A percentile compares a stretch with the other conserved stretches of the same genome.
These are phyloP conservation scores for Ampelocalamus luodianensis DNA, from an alignment of 176 grass and related monocot genomes.

Conservation along the genomic window DNA sequence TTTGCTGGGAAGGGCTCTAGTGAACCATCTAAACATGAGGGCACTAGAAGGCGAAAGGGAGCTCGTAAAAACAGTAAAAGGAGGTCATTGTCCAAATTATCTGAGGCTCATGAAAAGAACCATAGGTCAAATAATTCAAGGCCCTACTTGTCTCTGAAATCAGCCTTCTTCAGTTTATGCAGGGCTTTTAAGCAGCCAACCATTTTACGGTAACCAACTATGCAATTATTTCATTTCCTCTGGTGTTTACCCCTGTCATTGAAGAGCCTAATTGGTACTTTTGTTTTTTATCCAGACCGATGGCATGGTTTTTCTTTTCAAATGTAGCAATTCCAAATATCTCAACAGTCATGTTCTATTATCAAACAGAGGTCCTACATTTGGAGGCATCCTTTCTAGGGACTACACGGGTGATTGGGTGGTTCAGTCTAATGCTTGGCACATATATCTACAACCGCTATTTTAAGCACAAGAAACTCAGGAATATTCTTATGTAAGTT, in stretches of 20 bases:
- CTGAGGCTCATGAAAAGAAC: constrained; percentile 44
- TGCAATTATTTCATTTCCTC: constrained; percentile 17
- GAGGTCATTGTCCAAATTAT: constrained; percentile 30
- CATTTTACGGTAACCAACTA: constrained; percentile 61
- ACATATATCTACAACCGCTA: constrained; percentile 76
- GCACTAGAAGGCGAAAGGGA: constrained; percentile 48
- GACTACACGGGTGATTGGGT: constrained; percentile 72
- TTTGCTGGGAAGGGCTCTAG: constrained; percentile 23
- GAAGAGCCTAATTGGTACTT: constrained; percentile 21
- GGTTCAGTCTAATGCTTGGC: constrained; percentile 77
- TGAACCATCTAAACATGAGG: constrained; percentile 43
- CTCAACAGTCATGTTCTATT: constrained; percentile 89
- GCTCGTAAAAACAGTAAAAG: constrained; percentile 53
- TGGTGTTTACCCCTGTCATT: constrained; percentile 22
- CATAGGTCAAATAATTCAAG: constrained; percentile 29
- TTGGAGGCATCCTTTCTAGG: constrained; percentile 84
- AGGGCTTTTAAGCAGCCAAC: constrained; percentile 63
- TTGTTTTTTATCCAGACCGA: constrained; percentile 56
- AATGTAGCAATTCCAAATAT: constrained; percentile 77
- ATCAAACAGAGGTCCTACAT: constrained; percentile 74
- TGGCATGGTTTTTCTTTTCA: constrained; percentile 89
- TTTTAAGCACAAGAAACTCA: constrained; percentile 71
- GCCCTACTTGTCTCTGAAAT: constrained; percentile 56
- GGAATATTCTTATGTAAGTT: constrained; percentile 77
- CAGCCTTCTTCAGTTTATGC: constrained; percentile 58